Percentiles rank a stretch among this genome's conserved stretches.
Conservation (phyloP, 495 filamentous ascomycete species). For the Terfezia claveryi region DNA sequence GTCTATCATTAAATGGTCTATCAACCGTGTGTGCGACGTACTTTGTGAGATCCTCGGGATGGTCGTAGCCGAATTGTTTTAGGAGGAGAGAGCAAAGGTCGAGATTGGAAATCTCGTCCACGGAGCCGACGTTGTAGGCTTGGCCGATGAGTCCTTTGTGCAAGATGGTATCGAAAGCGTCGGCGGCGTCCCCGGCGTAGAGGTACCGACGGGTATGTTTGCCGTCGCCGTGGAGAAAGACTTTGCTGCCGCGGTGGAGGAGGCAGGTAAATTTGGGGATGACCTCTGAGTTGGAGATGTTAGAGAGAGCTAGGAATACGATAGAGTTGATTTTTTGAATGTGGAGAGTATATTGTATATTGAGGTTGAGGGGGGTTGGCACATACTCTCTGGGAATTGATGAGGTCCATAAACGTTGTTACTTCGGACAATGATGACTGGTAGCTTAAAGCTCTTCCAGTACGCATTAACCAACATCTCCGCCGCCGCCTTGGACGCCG, state of each 20-base stretch:
- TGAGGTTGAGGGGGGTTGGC: not conserved
- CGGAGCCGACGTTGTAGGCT: slow-evolving; percentile 51
- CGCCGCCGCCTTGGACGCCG: slow-evolving; percentile 54
- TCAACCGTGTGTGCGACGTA: slow-evolving; percentile 46
- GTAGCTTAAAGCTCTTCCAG: slow-evolving; percentile 46
- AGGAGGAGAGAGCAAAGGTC: slow-evolving; percentile 37
- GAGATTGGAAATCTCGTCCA: slow-evolving; percentile 42
- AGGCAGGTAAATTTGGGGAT: slow-evolving; percentile 53
- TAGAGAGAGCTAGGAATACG: slow-evolving; percentile 4
- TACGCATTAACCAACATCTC: slow-evolving; percentile 65
- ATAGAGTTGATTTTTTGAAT: no score
- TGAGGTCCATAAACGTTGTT: slow-evolving; percentile 68
- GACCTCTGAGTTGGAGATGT: slow-evolving; percentile 32
- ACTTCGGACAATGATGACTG: slow-evolving; percentile 45
- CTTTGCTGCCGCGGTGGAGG: slow-evolving; percentile 32
- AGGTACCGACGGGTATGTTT: slow-evolving; percentile 44
- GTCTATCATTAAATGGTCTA: slow-evolving; percentile 50
- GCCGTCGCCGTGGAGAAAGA: slow-evolving; percentile 49
- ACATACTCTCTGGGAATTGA: slow-evolving; percentile 57
- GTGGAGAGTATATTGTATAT: no score
- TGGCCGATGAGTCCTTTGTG: slow-evolving; percentile 44
- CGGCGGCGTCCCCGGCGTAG: slow-evolving; percentile 49
- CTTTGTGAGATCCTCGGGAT: slow-evolving; percentile 24
- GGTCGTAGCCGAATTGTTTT: slow-evolving; percentile 25
- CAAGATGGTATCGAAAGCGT: slow-evolving; percentile 55